Evolutionary conservation across 768 basidiomycete genomes (phyloP), one percentile per base, ranked within the genome.

Genomic region (Leccinum longicurvipes): DNA sequence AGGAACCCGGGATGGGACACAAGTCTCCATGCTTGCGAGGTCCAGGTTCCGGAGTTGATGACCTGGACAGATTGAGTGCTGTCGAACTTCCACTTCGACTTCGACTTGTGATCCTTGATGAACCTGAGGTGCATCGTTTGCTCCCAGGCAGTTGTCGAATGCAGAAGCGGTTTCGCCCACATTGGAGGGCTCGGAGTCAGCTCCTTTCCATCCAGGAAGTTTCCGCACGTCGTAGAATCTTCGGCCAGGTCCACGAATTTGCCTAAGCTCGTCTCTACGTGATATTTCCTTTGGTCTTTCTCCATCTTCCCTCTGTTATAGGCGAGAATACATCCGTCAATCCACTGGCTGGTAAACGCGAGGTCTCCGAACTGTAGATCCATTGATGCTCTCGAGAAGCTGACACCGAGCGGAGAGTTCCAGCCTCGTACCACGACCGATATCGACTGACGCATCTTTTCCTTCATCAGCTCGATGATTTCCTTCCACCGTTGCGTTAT

Each of bases 191-290:
- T 51, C 1, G 50, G 45, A 11, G 41, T 59, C 2, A 55, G 1
- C 45, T 51, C n/a, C 12, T 59, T 59, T 0, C 14, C 25, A 9
- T 59, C 46, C 0, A 59, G 50, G 19, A 59, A 59, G 4, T 59
- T 59, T 5, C 54, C 53, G 4, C 53, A 59, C 4, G 29, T n/a
- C 0, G 17, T 31, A 0, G 19, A 0, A 11, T 55, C 49, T 6
- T 48, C 17, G 2, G 34, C 19, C 4, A 42, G 47, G 12, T 59
- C 50, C 0, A 59, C 1, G 7, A 59, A 59, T 6, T 41, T 7
- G 0, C 14, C 3, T 49, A 59, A 8, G 0, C 21, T 51, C 1
- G 49, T 59, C 0, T 2, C n/a, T 3, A 5, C 4, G n/a, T 58
- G 57, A 28, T 15, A 53, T 17, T n/a, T n/a, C 8, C 10, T 29